phyloP scores from a whole-genome alignment of 1,284 basidiomycete genomes.

The Ceratobasidium sp. region DNA sequence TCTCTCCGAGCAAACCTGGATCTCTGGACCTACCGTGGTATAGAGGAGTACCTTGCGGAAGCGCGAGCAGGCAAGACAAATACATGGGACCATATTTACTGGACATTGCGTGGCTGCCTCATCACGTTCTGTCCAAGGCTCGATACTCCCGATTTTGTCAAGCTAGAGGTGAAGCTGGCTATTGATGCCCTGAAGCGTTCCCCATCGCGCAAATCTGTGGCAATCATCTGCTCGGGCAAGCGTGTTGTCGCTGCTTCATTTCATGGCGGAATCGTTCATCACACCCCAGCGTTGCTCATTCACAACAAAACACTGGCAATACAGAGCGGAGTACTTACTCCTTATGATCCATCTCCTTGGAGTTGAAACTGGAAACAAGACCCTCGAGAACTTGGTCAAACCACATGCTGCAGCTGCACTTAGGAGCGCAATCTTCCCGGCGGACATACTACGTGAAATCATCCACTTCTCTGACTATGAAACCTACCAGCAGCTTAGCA shows the following conservation, averaged over 20 bases:
- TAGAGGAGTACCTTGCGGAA: neutral
- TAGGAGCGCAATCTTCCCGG: neutral
- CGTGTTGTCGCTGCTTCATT: neutral
- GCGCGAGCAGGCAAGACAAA: neutral
- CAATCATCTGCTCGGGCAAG: neutral
- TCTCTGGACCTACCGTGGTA: neutral
- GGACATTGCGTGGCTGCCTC: constrained; percentile 19
- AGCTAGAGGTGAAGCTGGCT: neutral
- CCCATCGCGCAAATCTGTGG: neutral
- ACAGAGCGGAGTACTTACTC: neutral
- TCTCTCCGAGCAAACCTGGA: neutral
- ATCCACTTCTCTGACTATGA: neutral
- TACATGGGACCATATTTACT: neutral
- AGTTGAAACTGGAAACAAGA: neutral
- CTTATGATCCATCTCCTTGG: neutral
- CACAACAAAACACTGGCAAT: neutral
- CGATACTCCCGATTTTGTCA: neutral
- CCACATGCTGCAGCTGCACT: neutral
- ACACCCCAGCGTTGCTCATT: neutral
- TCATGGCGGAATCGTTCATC: neutral
- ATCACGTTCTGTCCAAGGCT: constrained; percentile 22
- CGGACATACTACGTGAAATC: neutral
- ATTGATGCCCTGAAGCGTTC: neutral
- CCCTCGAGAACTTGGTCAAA: neutral
- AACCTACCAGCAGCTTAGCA: neutral